phyloP scores from a whole-genome alignment of 2,329 filamentous ascomycete species.

The Aspergillus sp. region DNA sequence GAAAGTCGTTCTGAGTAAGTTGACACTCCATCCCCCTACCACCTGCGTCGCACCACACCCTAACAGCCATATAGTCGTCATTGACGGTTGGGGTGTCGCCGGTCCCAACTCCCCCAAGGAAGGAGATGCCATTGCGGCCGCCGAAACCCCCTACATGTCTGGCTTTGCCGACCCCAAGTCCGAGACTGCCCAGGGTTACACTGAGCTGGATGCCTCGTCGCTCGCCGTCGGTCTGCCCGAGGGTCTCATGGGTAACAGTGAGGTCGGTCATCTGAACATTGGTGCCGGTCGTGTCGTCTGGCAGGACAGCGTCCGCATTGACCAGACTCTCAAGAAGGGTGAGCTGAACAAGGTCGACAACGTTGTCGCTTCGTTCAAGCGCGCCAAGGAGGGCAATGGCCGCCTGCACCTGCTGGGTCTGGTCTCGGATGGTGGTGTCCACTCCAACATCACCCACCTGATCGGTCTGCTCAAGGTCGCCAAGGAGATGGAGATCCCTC shows the following conservation, averaged over 20 bases:
- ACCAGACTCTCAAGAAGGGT: constrained; percentile 82
- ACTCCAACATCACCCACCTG: constrained; percentile 93
- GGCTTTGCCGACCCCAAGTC: constrained; percentile 65
- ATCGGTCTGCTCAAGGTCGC: constrained; percentile 84
- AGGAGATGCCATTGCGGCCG: constrained; percentile 93
- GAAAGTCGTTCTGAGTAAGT: constrained; percentile 66
- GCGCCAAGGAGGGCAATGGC: constrained; percentile 83
- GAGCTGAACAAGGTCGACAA: constrained; percentile 73
- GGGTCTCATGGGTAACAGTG: constrained; percentile 97
- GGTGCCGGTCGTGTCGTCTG: constrained; percentile 95
- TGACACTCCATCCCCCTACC: constrained; percentile 22
- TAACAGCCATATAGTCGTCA: constrained; percentile 67
- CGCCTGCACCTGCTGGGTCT: constrained; percentile 89
- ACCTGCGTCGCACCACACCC: constrained; percentile 12
- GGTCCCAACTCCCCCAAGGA: constrained; percentile 75
- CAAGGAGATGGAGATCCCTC: constrained; percentile 79
- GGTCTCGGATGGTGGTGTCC: constrained; percentile 92
- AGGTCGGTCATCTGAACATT: constrained; percentile 98
- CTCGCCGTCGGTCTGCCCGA: constrained; percentile 93
- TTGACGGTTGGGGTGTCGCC: constrained; percentile 96
- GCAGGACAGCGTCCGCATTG: constrained; percentile 97
- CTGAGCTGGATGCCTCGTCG: constrained; percentile 91
- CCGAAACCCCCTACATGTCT: constrained; percentile 94
- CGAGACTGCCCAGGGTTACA: constrained; percentile 77
- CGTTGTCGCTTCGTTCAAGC: constrained; percentile 73